Percentiles rank a stretch among this genome's conserved stretches.
These are phyloP conservation scores for Aspergillus floridensis DNA, from an alignment of 2,329 filamentous ascomycete species.

Conservation along the genomic window DNA sequence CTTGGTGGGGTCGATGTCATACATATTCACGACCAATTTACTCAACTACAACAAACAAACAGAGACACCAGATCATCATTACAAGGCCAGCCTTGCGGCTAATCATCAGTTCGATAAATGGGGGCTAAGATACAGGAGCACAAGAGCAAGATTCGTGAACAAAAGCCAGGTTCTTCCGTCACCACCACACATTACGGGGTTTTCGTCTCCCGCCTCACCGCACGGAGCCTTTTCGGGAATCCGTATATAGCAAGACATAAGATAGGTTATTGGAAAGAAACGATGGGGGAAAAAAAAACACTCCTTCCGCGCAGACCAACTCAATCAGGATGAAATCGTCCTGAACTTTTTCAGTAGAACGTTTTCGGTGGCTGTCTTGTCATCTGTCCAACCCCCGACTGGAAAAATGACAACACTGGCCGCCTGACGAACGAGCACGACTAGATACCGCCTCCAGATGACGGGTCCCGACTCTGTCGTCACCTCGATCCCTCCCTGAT, in stretches of 20 bases:
- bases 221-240: slow-evolving; percentile 15
- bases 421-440: slow-evolving; percentile 21
- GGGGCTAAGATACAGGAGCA: slow-evolving; percentile 43
- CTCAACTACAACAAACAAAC: not conserved
- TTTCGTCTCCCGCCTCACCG: slow-evolving; percentile 11
- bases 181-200: slow-evolving; percentile 21
- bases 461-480: slow-evolving; percentile 16
- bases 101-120: slow-evolving; percentile 43
- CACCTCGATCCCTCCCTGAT: slow-evolving; percentile 11
- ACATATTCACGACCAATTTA: not conserved
- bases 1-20: no score
- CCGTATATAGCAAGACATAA: slow-evolving; percentile 17
- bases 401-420: slow-evolving; percentile 1
- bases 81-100: slow-evolving; percentile 29
- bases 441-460: slow-evolving; percentile 26
- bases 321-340: slow-evolving; percentile 27
- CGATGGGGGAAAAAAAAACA: slow-evolving; percentile 20
- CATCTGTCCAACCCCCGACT: not conserved
- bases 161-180: slow-evolving; percentile 22
- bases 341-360: slow-evolving; percentile 15
- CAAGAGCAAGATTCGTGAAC: slow-evolving; percentile 37
- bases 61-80: slow-evolving; percentile 8
- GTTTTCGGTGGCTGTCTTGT: slow-evolving; percentile 6
- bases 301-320: slow-evolving; percentile 18
- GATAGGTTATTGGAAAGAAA: slow-evolving; percentile 13